Evolutionary conservation across 192 early-diverging fungal genomes (phyloP).

Genomic region (Fimicolochytrium jonesii): DNA sequence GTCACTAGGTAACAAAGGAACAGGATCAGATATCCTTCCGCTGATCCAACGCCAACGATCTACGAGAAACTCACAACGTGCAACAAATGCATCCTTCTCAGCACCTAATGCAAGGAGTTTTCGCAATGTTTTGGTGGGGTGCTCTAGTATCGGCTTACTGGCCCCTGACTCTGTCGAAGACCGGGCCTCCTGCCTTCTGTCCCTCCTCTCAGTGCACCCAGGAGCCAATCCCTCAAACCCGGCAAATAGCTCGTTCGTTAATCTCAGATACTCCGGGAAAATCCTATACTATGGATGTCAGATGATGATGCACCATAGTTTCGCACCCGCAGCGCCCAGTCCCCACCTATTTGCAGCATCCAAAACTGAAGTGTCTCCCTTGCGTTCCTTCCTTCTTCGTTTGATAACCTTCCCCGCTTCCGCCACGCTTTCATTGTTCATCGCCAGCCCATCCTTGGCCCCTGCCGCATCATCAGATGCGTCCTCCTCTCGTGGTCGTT

Average conservation of each 20-base stretch:
- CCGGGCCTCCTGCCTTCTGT: neutral
- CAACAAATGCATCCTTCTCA: neutral
- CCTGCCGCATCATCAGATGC: no score
- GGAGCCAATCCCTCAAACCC: neutral
- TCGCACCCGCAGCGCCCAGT: no score
- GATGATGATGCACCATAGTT: no score
- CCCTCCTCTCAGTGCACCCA: neutral
- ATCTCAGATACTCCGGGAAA: constrained; percentile 3
- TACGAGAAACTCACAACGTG: constrained; percentile 5
- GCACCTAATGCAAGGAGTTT: constrained; percentile 9
- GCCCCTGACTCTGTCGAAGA: neutral
- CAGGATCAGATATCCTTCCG: neutral
- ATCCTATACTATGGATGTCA: no score
- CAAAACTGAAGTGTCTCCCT: no score
- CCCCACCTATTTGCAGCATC: no score
- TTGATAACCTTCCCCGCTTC: no score
- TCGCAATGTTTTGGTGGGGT: constrained; percentile 5
- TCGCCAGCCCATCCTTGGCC: no score
- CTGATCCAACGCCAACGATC: neutral
- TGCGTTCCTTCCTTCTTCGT: no score
- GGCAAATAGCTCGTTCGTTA: constrained; percentile 11
- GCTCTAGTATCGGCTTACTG: neutral
- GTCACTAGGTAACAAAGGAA: neutral
- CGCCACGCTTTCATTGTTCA: no score
- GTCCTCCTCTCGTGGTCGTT: no score